phyloP scores from a whole-genome alignment of 2,329 filamentous ascomycete species.

The Penicillium fuscoglaucum region DNA sequence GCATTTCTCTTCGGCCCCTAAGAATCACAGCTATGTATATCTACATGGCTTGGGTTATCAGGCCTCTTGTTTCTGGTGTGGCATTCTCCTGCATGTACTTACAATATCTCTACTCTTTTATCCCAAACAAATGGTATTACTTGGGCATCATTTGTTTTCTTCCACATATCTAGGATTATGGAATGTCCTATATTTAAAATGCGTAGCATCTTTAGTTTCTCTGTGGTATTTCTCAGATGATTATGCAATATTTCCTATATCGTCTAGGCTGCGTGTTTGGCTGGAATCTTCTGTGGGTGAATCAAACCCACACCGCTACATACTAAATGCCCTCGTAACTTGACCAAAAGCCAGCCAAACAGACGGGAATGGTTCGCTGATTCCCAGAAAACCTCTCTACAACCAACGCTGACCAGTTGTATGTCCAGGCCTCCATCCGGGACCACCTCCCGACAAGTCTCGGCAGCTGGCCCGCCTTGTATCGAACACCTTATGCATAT shows the following conservation, averaged over 20 bases:
- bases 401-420: background rate
- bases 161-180: background rate
- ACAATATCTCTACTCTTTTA: slow-evolving; percentile 19
- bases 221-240: too few species aligned
- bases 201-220: background rate
- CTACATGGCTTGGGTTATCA: slow-evolving; percentile 5
- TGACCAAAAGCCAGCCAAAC: background rate
- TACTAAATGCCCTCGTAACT: background rate
- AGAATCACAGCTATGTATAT: slow-evolving; percentile 6
- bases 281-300: background rate
- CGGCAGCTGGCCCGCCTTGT: background rate
- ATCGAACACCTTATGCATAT: background rate
- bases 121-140: slow-evolving; percentile 6
- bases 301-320: background rate
- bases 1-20: background rate
- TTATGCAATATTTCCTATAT: too few species aligned
- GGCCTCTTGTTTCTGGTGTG: slow-evolving; percentile 10
- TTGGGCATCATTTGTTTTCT: background rate
- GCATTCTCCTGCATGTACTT: slow-evolving; percentile 22
- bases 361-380: background rate
- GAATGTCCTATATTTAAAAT: background rate
- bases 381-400: background rate
- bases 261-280: background rate
- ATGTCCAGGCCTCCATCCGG: background rate
- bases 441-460: background rate